phyloP scores from a whole-genome alignment of 2,329 filamentous ascomycete species.

The Claviceps purpurea region DNA sequence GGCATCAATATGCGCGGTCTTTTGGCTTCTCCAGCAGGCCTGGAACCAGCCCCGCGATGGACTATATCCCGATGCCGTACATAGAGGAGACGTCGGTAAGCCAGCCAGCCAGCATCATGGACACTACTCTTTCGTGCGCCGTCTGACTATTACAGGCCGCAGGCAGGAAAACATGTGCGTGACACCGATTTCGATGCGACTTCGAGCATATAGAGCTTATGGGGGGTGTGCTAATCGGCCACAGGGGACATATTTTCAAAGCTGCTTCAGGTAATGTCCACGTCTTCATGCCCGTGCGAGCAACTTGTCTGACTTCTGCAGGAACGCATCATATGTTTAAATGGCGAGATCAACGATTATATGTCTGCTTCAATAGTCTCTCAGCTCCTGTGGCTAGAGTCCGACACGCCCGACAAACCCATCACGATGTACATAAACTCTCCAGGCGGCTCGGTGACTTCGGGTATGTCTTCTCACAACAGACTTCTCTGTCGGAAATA shows the following conservation, averaged over 20 bases:
- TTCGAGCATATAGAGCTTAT: no score
- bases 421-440: constrained; percentile 98
- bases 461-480: constrained; percentile 25
- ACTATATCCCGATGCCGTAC: constrained; percentile 43
- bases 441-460: constrained; percentile 80
- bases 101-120: constrained; percentile 5
- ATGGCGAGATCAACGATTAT: constrained; percentile 79
- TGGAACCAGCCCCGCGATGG: constrained; percentile 16
- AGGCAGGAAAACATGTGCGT: constrained; percentile 64
- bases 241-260: constrained; percentile 77
- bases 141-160: constrained; percentile 43
- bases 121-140: not conserved
- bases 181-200: not conserved
- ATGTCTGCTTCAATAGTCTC: constrained; percentile 90
- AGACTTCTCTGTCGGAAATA: not conserved
- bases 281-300: not conserved
- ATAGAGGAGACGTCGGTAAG: constrained; percentile 34
- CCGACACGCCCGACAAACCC: constrained; percentile 84
- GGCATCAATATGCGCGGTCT: constrained; percentile 22
- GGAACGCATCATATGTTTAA: constrained; percentile 91
- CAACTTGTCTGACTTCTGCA: constrained; percentile 18
- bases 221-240: constrained; percentile 9
- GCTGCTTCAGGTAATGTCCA: constrained; percentile 49
- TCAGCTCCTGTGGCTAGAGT: constrained; percentile 94
- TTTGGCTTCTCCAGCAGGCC: constrained; percentile 29